Evolutionary conservation across 345 rosid species (phyloP).

Genomic region (Geranium brycei): DNA sequence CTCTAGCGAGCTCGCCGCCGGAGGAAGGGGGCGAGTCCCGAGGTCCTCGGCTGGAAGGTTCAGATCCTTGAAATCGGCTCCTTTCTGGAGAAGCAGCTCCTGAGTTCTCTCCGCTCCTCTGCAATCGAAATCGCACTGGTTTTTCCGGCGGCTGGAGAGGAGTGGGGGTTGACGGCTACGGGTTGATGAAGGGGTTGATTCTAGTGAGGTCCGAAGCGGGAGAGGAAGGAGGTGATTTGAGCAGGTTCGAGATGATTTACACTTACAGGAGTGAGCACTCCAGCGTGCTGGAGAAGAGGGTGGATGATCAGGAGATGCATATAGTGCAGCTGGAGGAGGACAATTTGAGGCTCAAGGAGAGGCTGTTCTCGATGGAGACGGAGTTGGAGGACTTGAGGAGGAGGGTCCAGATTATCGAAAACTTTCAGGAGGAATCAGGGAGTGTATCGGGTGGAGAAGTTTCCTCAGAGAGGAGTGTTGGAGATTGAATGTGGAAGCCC

Average conservation of each 20-base stretch:
- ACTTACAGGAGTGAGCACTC: slow-evolving; percentile 55
- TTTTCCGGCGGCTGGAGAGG: no score
- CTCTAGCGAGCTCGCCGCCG: no score
- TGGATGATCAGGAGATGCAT: slow-evolving; percentile 91
- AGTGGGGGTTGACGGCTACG: slow-evolving; percentile 99
- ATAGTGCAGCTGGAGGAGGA: slow-evolving; percentile 89
- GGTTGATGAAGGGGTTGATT: slow-evolving; percentile 93
- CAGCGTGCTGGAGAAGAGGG: slow-evolving; percentile 78
- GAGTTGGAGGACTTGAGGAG: slow-evolving; percentile 77
- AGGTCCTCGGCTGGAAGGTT: no score
- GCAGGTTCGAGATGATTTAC: slow-evolving; percentile 93
- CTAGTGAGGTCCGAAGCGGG: slow-evolving; percentile 56
- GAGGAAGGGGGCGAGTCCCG: no score
- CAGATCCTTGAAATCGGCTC: no score
- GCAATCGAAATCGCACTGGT: no score
- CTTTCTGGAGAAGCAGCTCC: no score
- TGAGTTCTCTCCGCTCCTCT: no score
- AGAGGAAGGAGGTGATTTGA: slow-evolving; percentile 60
- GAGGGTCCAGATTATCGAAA: slow-evolving; percentile 66
- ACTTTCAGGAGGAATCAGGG: no score
- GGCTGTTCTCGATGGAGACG: slow-evolving; percentile 83
- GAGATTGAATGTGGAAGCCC: no score
- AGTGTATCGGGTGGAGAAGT: no score
- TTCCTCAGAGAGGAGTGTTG: no score
- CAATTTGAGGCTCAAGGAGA: slow-evolving; percentile 79